Base-by-base conservation (phyloP, 495 filamentous ascomycete species). In the Neurospora sp. region DNA sequence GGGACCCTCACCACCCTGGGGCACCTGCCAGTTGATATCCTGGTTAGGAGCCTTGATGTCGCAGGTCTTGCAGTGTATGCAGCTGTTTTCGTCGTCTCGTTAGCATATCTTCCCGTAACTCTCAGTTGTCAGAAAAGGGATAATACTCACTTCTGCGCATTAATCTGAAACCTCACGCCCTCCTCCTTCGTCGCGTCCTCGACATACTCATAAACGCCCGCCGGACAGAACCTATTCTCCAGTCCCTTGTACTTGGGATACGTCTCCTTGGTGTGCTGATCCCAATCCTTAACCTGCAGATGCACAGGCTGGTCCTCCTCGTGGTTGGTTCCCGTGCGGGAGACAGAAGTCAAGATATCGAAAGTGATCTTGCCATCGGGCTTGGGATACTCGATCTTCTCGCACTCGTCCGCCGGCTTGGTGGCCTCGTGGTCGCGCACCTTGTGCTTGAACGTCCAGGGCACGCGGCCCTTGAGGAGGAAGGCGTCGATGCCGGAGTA, bases 41-140 rank as follows among this genome's bases (percentile, higher is more conserved):
- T 99, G 96, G 70, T 90, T 88, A 4, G 96, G 96, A 14, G 91
- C 94, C 85, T 99, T 99, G 82, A 99, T 98, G 82, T 99, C 96
- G 79, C 96, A 99, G 4, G 96, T 98, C 88, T 99, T 99, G 86
- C 96, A 99, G 83, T 99, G 96, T 72, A 99, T 96, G 81, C 96
- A 99, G 82, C 94, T 38, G 35, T 35, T 35, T 35, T 35, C 35
- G 35, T 35, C 31, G 35, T 35, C 35, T 35, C 35, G 35, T 35
- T 35, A 35, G 31, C 31, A 31, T 31, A 31, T 31, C 31, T 31
- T 31, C 31, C 31, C 31, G 31, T 31, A 31, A 31, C 31, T 31
- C 31, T 31, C 31, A 31, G 31, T 31, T 31, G 31, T 31, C 31
- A 31, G 31, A 31, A 31, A 31, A 31, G 31, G 31, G 31, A 31